A percentile compares a stretch with the other conserved stretches of the same genome.
Conservation (phyloP, 169 alveolate genomes). For the Eimeria falciformis region DNA sequence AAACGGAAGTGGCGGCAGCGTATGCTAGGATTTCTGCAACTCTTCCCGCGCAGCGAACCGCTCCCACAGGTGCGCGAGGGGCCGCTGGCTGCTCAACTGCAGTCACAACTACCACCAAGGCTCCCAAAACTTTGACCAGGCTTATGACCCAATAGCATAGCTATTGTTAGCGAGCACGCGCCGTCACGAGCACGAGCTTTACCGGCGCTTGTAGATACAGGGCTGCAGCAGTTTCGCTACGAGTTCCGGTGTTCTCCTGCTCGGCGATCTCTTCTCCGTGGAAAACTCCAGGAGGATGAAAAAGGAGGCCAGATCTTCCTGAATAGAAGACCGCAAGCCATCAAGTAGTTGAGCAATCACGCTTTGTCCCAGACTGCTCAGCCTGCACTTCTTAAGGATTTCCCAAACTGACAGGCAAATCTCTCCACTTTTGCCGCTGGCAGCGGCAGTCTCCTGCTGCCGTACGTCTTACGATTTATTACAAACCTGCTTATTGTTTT, state of each 20-base stretch:
- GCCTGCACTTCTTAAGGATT: neutral
- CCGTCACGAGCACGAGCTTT: neutral
- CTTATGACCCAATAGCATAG: too few relatives aligned
- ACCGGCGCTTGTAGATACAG: slow-evolving; percentile 71
- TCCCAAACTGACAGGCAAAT: too few relatives aligned
- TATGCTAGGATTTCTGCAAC: too few relatives aligned
- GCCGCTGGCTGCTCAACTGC: too few relatives aligned
- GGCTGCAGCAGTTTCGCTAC: slow-evolving; percentile 55
- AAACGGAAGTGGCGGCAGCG: too few relatives aligned
- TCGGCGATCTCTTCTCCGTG: neutral
- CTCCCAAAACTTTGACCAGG: too few relatives aligned
- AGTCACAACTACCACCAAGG: too few relatives aligned
- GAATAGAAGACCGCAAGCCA: neutral
- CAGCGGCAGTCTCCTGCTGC: neutral
- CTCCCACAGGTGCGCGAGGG: too few relatives aligned
- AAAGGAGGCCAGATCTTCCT: slow-evolving; percentile 60
- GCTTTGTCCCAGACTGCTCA: neutral
- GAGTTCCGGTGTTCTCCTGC: neutral
- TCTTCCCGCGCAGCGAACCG: too few relatives aligned
- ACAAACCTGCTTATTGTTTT: slow-evolving; percentile 3
- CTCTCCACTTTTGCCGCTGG: neutral
- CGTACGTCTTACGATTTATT: too few relatives aligned
- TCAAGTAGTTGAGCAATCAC: neutral
- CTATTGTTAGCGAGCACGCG: too few relatives aligned
- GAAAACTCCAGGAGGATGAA: slow-evolving; percentile 51